Base-by-base conservation (phyloP, 2,329 filamentous ascomycete species). In the Coniochaeta sp. region DNA sequence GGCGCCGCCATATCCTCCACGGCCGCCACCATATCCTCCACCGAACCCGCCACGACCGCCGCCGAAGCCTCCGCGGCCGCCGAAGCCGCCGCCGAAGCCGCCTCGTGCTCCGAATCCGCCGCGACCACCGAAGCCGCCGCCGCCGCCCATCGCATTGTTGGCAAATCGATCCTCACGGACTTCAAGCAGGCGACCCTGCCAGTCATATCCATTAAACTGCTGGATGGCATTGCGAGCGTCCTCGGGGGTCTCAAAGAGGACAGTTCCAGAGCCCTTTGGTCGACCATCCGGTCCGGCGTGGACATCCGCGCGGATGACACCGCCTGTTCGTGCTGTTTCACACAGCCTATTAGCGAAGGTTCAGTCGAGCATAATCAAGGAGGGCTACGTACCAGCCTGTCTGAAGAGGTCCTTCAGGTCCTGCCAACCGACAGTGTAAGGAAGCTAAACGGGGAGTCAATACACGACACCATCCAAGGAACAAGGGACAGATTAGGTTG, bases 341-440 rank as follows among this genome's bases (percentile, higher is more conserved):
- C 9, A 58, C 66, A 57, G 65, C 65, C n/a, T 17, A n/a, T 52
- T 26, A 62, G 57, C 67, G 50, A 65, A 64, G 59, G 59, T 55
- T 34, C 42, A 24, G 40, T 16, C 16, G 38, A 14, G 12, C 19
- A n/a, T 50, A 19, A 50, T 22, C 32, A 30, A 30, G 28, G 14
- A 19, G 55, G 62, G n/a, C 59, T 57, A 82, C 91, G 83, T 82
- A 96, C 93, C 91, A 78, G 95, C 93, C 84, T 97, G 93, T 72
- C 95, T 90, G 83, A 99, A 99, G 67, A 99, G 83, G 76, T 99
- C 95, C 80, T 99, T 99, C 68, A 99, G 80, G 76, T 99, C 95
- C 79, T 99, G 95, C 95, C 95, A 99, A 73, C 95, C 95, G 69
- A 96, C 91, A 66, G 91, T 96, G 79, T 93, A 99, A 22, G 95